phyloP scores from a whole-genome alignment of 352 stramenopile species.

The Plasmopara muralis region DNA sequence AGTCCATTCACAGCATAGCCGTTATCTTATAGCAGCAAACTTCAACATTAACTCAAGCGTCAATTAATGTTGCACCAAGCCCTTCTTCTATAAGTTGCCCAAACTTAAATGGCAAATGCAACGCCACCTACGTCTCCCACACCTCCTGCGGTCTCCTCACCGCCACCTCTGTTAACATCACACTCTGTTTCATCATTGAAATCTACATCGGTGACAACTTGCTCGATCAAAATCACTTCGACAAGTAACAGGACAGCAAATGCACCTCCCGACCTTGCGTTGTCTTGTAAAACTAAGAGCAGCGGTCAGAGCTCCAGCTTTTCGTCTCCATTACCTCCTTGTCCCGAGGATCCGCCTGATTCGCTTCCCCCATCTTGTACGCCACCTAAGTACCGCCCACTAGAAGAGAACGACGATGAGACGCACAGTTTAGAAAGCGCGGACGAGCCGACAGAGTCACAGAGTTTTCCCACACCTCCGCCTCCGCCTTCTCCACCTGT shows the following conservation, averaged over 20 bases:
- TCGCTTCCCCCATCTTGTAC: constrained; percentile 55
- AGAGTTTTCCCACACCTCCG: constrained; percentile 38
- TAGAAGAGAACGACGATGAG: constrained; percentile 52
- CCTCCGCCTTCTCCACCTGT: constrained; percentile 36
- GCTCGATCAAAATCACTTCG: constrained; percentile 3
- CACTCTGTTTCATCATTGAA: constrained; percentile 13
- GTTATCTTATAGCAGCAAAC: not conserved
- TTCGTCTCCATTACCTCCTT: constrained; percentile 66
- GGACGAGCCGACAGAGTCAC: constrained; percentile 23
- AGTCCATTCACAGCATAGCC: not conserved
- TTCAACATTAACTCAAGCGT: not conserved
- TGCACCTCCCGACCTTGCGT: not conserved
- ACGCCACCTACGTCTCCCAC: constrained; percentile 8
- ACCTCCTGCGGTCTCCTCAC: constrained; percentile 23
- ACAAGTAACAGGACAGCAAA: constrained; percentile 4
- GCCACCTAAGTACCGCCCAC: constrained; percentile 59
- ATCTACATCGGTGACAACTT: not conserved
- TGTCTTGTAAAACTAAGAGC: constrained; percentile 5
- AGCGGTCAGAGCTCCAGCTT: constrained; percentile 54
- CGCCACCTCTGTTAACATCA: constrained; percentile 15
- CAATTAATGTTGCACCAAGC: constrained; percentile 2
- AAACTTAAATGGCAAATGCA: constrained; percentile 9
- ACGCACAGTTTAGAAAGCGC: constrained; percentile 34
- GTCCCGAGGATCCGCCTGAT: constrained; percentile 57
- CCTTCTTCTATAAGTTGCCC: constrained; percentile 10